Percentiles rank a stretch among this genome's conserved stretches.
Conservation (phyloP, 148 eudicot genomes). For the Heliamphora exappendiculata region DNA sequence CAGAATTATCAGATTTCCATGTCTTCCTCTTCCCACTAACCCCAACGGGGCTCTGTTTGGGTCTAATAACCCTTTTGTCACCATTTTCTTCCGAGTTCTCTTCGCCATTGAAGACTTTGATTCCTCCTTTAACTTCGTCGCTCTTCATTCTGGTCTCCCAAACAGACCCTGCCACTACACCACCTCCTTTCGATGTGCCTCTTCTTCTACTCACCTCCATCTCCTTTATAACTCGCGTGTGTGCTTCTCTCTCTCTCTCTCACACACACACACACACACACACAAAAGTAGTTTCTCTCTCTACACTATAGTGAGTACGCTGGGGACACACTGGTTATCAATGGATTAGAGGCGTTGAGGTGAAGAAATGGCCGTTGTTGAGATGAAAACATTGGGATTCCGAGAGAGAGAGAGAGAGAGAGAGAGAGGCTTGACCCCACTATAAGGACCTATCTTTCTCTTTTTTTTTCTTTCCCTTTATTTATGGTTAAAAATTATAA, state of each 20-base stretch:
- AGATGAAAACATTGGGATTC: conserved; percentile 25
- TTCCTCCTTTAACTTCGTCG: conserved; percentile 43
- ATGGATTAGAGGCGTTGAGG: conserved; percentile 29
- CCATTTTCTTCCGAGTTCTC: conserved; percentile 22
- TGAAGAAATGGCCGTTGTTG: conserved; percentile 32
- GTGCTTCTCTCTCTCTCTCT: conserved; percentile 10
- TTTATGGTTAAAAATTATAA: no score
- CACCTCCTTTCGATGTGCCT: conserved; percentile 15
- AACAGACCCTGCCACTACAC: conserved; percentile 41
- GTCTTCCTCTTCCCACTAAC: conserved; percentile 41
- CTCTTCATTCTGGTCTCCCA: conserved; percentile 54
- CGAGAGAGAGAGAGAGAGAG: not conserved
- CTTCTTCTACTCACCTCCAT: conserved; percentile 28
- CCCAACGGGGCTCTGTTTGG: conserved; percentile 30
- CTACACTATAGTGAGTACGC: conserved; percentile 8
- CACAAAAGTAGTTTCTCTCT: conserved; percentile 11
- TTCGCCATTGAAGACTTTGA: conserved; percentile 39
- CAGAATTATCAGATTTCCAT: conserved; percentile 42
- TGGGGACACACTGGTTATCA: conserved; percentile 16
- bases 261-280: no score
- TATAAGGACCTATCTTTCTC: not conserved
- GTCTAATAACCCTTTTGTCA: conserved; percentile 10
- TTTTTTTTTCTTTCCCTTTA: not conserved
- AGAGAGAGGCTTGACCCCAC: not conserved
- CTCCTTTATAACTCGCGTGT: not conserved